Evolutionary conservation across 441 rosid genomes (phyloP), one percentile per base, ranked within the genome.

Genomic region (Croton setiger): DNA sequence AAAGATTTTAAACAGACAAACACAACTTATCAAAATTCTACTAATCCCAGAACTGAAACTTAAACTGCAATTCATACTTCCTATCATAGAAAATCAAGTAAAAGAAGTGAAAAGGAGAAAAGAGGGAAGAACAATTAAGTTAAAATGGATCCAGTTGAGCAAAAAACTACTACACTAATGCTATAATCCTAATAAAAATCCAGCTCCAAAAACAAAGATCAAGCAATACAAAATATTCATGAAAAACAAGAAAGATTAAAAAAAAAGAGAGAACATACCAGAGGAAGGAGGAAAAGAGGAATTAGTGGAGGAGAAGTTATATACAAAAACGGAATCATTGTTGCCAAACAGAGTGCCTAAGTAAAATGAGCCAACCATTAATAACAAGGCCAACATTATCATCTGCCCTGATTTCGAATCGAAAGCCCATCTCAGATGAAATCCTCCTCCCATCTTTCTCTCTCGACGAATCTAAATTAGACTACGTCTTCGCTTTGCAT

Each of bases 331-430:
- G 51, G 86, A 80, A 49, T 73, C 69, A 70, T 84, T 85, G 80
- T 83, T 82, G 51, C 92, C 92, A 68, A 91, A 89, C 60, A 93
- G 87, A 66, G 92, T 81, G 56, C 97, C 98, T 1, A 81, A 56
- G 81, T 85, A 91, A 74, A 91, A 89, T 27, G 98, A 93, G 10
- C 83, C 94, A 69, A 74, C 79, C 83, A 87, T 78, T 71, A 91
- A 73, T 73, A 90, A 44, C 65, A 86, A 81, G 11, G 86, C 83
- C 69, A 76, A 78, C 83, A 87, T 80, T 72, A 91, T 88, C 78
- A 80, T 75, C 82, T 83, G 84, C 69, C 87, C 91, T n/a, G 94
- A 82, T 80, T 84, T 88, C 48, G 77, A 79, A 83, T 86, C 88
- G 72, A 88, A 88, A 17, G 82, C 88, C 53, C 83, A 83, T 7